Conservation (phyloP, 805 yeast species). For the Yamadazyma laniorum region DNA sequence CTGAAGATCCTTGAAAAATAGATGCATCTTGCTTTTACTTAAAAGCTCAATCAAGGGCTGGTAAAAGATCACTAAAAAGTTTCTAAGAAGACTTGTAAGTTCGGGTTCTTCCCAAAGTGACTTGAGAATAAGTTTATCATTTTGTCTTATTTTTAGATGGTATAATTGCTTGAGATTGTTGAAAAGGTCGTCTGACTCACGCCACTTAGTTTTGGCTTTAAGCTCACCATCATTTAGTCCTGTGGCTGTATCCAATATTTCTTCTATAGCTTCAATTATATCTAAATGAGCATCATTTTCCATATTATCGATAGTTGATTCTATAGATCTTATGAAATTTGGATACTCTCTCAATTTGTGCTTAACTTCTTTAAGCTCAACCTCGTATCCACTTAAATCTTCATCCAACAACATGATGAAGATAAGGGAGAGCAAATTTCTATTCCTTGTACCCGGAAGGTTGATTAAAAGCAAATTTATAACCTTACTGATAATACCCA, state of each 20-base stretch:
- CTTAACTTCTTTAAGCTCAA: slow-evolving; percentile 35
- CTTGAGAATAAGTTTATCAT: slow-evolving; percentile 73
- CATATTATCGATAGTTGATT: slow-evolving; percentile 20
- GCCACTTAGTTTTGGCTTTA: background rate
- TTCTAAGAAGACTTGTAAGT: slow-evolving; percentile 70
- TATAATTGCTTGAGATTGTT: slow-evolving; percentile 59
- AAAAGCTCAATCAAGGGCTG: slow-evolving; percentile 40
- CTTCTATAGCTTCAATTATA: slow-evolving; percentile 8
- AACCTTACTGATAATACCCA: slow-evolving; percentile 73
- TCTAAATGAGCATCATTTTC: slow-evolving; percentile 6
- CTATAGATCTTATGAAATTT: slow-evolving; percentile 25
- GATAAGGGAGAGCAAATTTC: slow-evolving; percentile 61
- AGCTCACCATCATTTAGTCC: background rate
- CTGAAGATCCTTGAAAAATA: slow-evolving; percentile 38
- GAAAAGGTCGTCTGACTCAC: slow-evolving; percentile 1
- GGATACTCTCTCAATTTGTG: slow-evolving; percentile 23
- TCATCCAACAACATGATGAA: slow-evolving; percentile 51
- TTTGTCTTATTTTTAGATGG: slow-evolving; percentile 60
- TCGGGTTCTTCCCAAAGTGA: slow-evolving; percentile 85
- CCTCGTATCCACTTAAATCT: slow-evolving; percentile 16
- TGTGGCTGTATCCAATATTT: background rate
- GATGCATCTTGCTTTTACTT: slow-evolving; percentile 36
- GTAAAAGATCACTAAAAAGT: slow-evolving; percentile 51
- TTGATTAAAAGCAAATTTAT: slow-evolving; percentile 73
- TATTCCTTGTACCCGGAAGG: slow-evolving; percentile 29